Evolutionary conservation across 768 basidiomycete species (phyloP), one percentile per base, ranked within the genome.

Genomic region (Collybiopsis luxurians): DNA sequence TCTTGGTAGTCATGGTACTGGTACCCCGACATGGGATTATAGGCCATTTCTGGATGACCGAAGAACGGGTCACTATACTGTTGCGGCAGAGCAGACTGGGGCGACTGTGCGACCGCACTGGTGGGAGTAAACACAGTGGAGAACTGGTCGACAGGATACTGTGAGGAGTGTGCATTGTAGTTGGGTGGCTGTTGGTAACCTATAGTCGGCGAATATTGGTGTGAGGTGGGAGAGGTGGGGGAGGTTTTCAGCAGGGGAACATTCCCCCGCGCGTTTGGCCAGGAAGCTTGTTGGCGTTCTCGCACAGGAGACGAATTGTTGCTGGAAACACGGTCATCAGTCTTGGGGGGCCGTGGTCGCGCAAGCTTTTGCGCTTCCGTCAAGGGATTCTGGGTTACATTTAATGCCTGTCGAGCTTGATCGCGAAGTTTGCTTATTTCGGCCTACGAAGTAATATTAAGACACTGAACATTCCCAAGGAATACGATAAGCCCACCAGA

Each of bases 401-500:
- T 40, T 9, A 51, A 39, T 7, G 50, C 50, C 13, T 36, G 36
- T 13, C 50, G 31, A 19, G 50, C 50, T 39, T 51, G 50, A 12
- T 39, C 36, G 36, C 50, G 36, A 12, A 51, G 50, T 34, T 51
- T 39, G 50, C 36, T 26, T 13, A 36, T 30, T 39, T 38, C 50
- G 23, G 36, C 23, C 50, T 51, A 13, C 13, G 5, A 36, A 51
- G 3, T 13, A 38, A 24, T 17, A 13, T 7, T 34, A 2, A 39
- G 27, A 15, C 15, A 9, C 12, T 23, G 19, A 36, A 12, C 4
- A 19, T 30, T 15, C 17, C n/a, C 23, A 21, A 30, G 24, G 15
- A 23, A 52, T 28, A 13, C 30, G 10, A 10, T 19, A 55, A 24
- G 75, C 80, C 52, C 55, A 84, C 86, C 60, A 88, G 66, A 34